Evolutionary conservation across 2,329 filamentous ascomycete species (phyloP).

Genomic region (Fusarium sororula): DNA sequence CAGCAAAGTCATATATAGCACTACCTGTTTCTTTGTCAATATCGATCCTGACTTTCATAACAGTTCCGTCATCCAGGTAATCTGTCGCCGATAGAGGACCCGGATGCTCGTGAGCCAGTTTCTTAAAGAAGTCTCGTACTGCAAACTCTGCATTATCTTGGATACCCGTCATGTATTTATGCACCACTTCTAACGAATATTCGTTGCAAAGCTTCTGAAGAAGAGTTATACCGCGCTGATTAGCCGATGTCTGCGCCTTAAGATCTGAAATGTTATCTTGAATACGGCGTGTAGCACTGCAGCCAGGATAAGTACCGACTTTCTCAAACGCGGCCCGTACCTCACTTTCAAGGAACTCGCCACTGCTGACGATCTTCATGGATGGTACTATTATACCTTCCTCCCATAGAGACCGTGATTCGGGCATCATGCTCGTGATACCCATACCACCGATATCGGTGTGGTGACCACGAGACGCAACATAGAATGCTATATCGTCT

Average conservation of each 20-base stretch:
- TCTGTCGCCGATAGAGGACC: conserved; percentile 42
- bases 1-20: conserved; percentile 51
- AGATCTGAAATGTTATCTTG: conserved; percentile 56
- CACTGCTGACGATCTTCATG: conserved; percentile 50
- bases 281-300: conserved; percentile 48
- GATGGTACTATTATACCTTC: conserved; percentile 53
- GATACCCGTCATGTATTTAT: conserved; percentile 51
- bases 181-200: conserved; percentile 45
- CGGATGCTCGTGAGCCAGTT: conserved; percentile 56
- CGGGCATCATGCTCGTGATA: conserved; percentile 7
- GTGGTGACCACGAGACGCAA: conserved; percentile 48
- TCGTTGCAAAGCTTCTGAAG: conserved; percentile 47
- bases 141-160: conserved; percentile 50
- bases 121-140: conserved; percentile 44
- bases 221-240: conserved; percentile 51
- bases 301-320: conserved; percentile 50
- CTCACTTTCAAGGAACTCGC: conserved; percentile 48
- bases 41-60: conserved; percentile 45
- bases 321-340: conserved; percentile 44
- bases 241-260: conserved; percentile 55
- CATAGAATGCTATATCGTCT: conserved; percentile 49
- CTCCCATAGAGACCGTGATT: conserved; percentile 45
- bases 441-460: conserved; percentile 45
- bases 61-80: conserved; percentile 51
- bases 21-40: conserved; percentile 44